Evolutionary conservation across 129 eudicot species (phyloP), one percentile per base, ranked within the genome.

Genomic region (Ambrosia trifida): DNA sequence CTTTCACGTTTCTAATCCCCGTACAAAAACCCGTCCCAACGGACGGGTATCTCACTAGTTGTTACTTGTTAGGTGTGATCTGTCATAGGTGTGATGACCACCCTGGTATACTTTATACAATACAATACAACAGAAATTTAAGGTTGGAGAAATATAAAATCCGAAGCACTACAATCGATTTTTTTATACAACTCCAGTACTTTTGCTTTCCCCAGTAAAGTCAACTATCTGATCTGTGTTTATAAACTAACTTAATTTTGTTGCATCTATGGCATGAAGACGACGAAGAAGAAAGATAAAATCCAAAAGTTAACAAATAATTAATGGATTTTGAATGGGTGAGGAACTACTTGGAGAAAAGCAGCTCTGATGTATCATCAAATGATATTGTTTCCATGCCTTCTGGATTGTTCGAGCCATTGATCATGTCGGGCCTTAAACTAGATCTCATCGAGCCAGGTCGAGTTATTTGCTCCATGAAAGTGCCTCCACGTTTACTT

Each of bases 391-490:
- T 84, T 70, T 77, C 89, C 20, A 66, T 89, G 82, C 96, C 98
- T 11, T 67, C 1, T 5, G 79, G 71, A 24, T 87, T 92, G 88
- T 80, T 92, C 74, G 98, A 92, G 73, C 85, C 95, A 0, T 77
- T 89, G 30, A 72, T 92, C 19, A 80, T 87, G 80, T 79, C 83
- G 31, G 98, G 89, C 41, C 51, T 92, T 53, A 81, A 74, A 17
- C 80, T 84, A 44, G 89, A 88, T 50, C 84, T 72, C 59, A 64
- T 91, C 72, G 87, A 91, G 73, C 87, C 76, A 28, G 96, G 95
- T 73, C 98, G 91, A 24, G 50, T 91, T 61, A 11, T 91, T 61
- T 91, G 97, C 85, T 84, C 97, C 86, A 80, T 91, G 83, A 74
- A 28, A 41, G 96, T 92, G n/a, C 94, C 98, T 50, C 62, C 83